These are phyloP conservation scores for Hapsidospora chrysogenum DNA, from an alignment of 495 filamentous ascomycete species.

Conservation along the genomic window DNA sequence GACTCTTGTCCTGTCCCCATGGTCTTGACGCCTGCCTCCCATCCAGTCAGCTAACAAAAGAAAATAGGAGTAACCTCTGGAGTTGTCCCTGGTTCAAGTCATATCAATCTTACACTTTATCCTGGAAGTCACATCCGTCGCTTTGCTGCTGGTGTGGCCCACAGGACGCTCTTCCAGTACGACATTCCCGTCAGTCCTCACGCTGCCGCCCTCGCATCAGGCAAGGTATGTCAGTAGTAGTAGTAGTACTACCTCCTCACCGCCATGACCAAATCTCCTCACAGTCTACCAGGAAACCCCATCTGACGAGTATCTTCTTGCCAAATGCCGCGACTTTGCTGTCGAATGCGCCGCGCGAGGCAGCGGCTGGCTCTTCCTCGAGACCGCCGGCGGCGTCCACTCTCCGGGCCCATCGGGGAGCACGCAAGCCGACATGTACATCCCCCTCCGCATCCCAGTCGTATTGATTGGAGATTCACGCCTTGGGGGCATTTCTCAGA, in stretches of 20 bases:
- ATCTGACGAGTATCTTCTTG: conserved; percentile 28
- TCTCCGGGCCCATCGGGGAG: conserved; percentile 58
- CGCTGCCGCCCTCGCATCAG: conserved; percentile 34
- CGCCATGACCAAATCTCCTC: not conserved
- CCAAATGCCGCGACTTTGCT: conserved; percentile 26
- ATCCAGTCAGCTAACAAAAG: no score
- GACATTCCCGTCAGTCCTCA: conserved; percentile 57
- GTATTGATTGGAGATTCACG: conserved; percentile 53
- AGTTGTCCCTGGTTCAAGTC: no score
- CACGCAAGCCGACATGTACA: conserved; percentile 59
- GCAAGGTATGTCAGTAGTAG: conserved; percentile 13
- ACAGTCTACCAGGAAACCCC: conserved; percentile 14
- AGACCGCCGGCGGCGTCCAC: conserved; percentile 64
- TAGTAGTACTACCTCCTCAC: not conserved
- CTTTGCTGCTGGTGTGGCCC: conserved; percentile 28
- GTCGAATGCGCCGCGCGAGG: conserved; percentile 23
- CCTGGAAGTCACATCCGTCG: conserved; percentile 44
- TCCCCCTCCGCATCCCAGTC: conserved; percentile 52
- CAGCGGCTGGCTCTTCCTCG: conserved; percentile 37
- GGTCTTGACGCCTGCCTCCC: no score
- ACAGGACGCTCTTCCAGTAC: conserved; percentile 49
- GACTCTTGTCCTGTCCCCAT: no score
- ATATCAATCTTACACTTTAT: no score
- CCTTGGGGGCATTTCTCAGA: conserved; percentile 57
- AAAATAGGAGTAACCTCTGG: not conserved